Base-by-base conservation (phyloP, 805 yeast genomes). In the Saccharomyces mikatae region DNA sequence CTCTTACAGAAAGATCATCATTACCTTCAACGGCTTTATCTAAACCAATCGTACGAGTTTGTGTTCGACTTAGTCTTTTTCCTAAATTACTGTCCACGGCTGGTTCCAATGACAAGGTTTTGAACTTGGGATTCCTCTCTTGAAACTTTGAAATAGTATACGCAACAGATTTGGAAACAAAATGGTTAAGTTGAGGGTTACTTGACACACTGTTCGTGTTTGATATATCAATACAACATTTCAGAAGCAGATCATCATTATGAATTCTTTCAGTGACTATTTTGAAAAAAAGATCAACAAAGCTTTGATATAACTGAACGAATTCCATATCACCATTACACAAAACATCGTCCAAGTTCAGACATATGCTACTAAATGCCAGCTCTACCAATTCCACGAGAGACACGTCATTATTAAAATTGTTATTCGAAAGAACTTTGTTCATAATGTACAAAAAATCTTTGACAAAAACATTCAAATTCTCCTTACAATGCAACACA, bases 401-500 rank as follows among this genome's bases (percentile, higher is more conserved):
- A 0, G 82, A 72, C 47, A 83, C 69, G 62, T 91, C 98, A 22
- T 76, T 76, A 26, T 83, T 76, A 14, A 70, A 62, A 50, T 63
- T 62, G 17, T 54, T 54, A 52, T 67, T 66, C 41, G 71, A 60
- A 47, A 86, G 61, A 14, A 85, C 77, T 9, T 74, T 65, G 27
- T 66, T 67, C 64, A 91, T 74, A 27, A 91, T 83, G 22, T 75
- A 72, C 50, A 88, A 76, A 17, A 87, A 83, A 61, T 84, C 80
- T 26, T 74, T 76, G 1, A 96, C 91, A 72, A 89, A 84, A 31
- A 89, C 85, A 58, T 87, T 89, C 66, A 94, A 74, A 67, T 94
- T 92, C 56, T 88, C 96, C 44, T 81, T 76, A 68, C 97, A 90
- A 65, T 82, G 80, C 48, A 77, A 82, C 41, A 90, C 84, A 60